Base-by-base conservation (phyloP, 1,284 basidiomycete species). In the Tylopilus sp. region DNA sequence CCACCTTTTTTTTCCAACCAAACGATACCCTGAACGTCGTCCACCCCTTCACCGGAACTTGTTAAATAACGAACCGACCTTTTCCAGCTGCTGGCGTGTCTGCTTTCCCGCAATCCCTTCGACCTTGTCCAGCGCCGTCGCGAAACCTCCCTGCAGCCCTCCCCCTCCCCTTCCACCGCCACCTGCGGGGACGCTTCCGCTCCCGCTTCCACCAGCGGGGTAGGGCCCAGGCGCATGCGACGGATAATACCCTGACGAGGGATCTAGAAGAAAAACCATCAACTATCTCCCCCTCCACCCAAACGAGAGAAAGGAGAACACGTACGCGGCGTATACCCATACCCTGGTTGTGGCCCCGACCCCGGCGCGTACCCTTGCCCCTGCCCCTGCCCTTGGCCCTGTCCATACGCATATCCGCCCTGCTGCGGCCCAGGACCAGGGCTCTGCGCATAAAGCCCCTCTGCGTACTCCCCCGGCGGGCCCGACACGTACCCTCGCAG, bases 51-150 rank as follows among this genome's bases (percentile, higher is more conserved):
- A 59, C 43, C 51, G 63, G 30, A 55, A 21, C 40, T 61, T 66
- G 17, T 54, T 59, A 1, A 62, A 41, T 18, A 68, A 37, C 28
- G 48, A 33, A 24, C 51, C 53, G 18, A 62, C 53, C 20, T 53
- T 58, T 34, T 68, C 66, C 44, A 70, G 14, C 28, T 59, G 57
- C 18, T 20, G 29, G 12, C 65, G 46, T 21, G 49, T 44, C 15
- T 56, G 55, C 14, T 52, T 42, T 1, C 63, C 59, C 9, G 67
- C 58, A n/a, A 71, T 24, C 9, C 55, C 54, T 29, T 67, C 66
- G 2, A 70, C 45, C 2, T 46, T 55, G 7, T 58, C 50, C 33
- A 62, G 43, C 33, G 63, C 57, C n/a, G 47, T 48, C 33, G 43
- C n/a, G 4, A 52, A 30, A 0, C 46, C 44, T 8, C 45, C 53